Evolutionary conservation across 2,329 filamentous ascomycete species (phyloP).

Genomic region (Fusarium kyushuense): DNA sequence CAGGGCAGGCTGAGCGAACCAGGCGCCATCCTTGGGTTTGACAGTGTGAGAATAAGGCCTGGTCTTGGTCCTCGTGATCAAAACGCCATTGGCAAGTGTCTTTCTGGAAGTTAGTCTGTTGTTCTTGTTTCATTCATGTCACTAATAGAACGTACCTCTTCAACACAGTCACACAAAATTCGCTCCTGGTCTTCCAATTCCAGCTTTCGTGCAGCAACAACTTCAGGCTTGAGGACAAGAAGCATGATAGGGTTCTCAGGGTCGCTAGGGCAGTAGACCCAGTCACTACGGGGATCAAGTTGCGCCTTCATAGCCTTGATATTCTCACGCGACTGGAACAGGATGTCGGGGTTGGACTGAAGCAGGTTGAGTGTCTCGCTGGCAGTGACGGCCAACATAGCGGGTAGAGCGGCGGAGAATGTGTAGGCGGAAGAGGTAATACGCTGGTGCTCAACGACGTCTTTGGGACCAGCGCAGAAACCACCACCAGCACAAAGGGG

Average conservation of each 20-base stretch:
- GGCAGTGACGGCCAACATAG: constrained; percentile 93
- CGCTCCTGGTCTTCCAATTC: constrained; percentile 82
- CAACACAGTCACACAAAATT: constrained; percentile 90
- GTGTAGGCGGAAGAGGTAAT: constrained; percentile 94
- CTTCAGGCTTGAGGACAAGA: constrained; percentile 84
- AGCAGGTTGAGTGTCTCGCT: constrained; percentile 90
- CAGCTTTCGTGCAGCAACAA: constrained; percentile 77
- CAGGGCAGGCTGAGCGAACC: constrained; percentile 81
- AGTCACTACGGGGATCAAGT: constrained; percentile 92
- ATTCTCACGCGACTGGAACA: constrained; percentile 84
- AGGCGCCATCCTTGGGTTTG: constrained; percentile 75
- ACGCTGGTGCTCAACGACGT: constrained; percentile 96
- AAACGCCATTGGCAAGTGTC: constrained; percentile 86
- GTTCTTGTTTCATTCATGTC: background rate
- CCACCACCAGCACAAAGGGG: constrained; percentile 92
- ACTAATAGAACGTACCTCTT: constrained; percentile 76
- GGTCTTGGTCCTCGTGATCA: constrained; percentile 88
- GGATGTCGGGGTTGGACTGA: constrained; percentile 86
- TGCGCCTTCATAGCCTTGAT: constrained; percentile 87
- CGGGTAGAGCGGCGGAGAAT: constrained; percentile 93
- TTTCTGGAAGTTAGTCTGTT: constrained; percentile 54
- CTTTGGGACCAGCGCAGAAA: constrained; percentile 91
- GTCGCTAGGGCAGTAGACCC: constrained; percentile 84
- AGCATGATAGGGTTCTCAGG: constrained; percentile 90
- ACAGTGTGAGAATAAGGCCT: constrained; percentile 74